A percentile compares a stretch with the other conserved stretches of the same genome.
phyloP scores from a whole-genome alignment of 768 basidiomycete species.

The Russula earlei region DNA sequence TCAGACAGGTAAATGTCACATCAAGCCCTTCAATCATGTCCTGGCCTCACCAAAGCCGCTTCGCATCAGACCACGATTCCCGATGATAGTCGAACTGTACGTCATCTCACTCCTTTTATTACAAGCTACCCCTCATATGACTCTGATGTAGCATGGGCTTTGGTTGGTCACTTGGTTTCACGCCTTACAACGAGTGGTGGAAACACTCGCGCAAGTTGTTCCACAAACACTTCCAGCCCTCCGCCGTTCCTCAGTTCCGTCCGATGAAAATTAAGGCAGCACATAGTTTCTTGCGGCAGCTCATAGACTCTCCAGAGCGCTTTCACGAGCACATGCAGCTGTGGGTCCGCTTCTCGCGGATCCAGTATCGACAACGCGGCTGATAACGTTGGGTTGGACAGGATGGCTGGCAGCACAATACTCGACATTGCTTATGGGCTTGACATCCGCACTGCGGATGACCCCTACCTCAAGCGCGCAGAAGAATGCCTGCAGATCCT shows the following conservation, averaged over 20 bases:
- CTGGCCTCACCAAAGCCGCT: neutral
- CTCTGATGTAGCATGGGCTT: conserved; percentile 16
- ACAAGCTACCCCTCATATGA: neutral
- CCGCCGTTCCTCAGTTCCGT: conserved; percentile 23
- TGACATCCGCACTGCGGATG: conserved; percentile 13
- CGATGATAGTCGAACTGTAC: conserved; percentile 19
- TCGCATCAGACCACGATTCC: conserved; percentile 15
- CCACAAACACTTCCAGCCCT: conserved; percentile 23
- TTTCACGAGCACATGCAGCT: conserved; percentile 29
- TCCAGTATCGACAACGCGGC: neutral
- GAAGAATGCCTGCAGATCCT: conserved; percentile 17
- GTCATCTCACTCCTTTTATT: neutral
- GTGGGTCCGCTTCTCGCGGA: conserved; percentile 20
- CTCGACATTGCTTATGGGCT: conserved; percentile 18
- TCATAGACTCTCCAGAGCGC: conserved; percentile 28
- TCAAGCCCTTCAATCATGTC: neutral
- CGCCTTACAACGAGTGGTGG: conserved; percentile 30
- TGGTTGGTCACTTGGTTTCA: conserved; percentile 20
- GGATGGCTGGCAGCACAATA: conserved; percentile 19
- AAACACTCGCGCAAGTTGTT: conserved; percentile 27
- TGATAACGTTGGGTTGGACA: neutral
- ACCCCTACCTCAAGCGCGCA: conserved; percentile 19
- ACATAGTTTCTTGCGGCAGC: conserved; percentile 26
- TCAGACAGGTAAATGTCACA: conserved; percentile 23
- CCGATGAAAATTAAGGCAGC: conserved; percentile 26